phyloP scores from a whole-genome alignment of 2,329 filamentous ascomycete species.

The Ophiocordyceps camponoti-leonardi region DNA sequence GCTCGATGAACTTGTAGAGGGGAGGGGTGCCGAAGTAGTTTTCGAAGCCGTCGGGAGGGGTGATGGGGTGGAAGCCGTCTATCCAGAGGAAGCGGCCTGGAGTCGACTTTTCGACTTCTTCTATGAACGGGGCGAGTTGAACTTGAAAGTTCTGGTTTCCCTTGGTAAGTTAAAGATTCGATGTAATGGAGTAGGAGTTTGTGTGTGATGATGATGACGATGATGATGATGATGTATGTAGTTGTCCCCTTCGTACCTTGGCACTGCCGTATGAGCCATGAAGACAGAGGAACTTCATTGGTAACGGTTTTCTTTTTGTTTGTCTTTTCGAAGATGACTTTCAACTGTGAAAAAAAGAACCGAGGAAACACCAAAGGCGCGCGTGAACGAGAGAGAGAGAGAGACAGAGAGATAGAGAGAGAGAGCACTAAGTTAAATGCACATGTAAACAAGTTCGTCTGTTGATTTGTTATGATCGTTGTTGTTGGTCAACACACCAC shows the following conservation, averaged over 20 bases:
- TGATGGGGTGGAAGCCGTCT: slow-evolving; percentile 29
- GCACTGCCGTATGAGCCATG: slow-evolving; percentile 41
- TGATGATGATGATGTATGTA: background rate
- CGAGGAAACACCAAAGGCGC: no score
- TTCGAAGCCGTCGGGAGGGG: slow-evolving; percentile 34
- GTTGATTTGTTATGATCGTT: background rate
- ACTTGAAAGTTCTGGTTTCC: slow-evolving; percentile 33
- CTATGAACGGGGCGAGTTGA: slow-evolving; percentile 23
- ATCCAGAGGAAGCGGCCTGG: slow-evolving; percentile 28
- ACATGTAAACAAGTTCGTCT: background rate
- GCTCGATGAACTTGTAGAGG: slow-evolving; percentile 36
- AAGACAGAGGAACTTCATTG: slow-evolving; percentile 39
- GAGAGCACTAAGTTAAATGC: background rate
- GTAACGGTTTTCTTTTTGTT: background rate
- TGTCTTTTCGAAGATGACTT: no score
- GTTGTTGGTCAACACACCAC: background rate
- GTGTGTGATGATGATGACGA: no score
- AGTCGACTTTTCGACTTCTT: slow-evolving; percentile 5
- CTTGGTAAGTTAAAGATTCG: background rate
- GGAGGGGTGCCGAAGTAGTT: slow-evolving; percentile 38
- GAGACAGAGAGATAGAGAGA: no score
- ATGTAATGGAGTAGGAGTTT: no score
- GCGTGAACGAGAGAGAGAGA: no score
- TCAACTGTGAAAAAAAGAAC: no score
- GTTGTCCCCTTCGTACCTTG: slow-evolving; percentile 16